Base-by-base conservation (phyloP, 805 yeast genomes). In the Ogataea pignaliae region DNA sequence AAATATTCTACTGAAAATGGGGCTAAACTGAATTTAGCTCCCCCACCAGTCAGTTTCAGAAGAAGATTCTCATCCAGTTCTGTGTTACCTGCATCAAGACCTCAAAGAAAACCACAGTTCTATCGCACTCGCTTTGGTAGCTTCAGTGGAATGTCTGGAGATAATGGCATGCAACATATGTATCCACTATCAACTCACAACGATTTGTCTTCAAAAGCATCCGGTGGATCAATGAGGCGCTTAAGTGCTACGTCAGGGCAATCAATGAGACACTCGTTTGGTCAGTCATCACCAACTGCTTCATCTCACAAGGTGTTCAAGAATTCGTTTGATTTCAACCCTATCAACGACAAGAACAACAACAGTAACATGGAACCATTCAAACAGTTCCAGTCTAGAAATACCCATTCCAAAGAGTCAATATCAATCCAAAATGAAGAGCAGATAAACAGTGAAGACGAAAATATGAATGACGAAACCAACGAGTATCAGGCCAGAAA, bases 31-130 rank as follows among this genome's bases (percentile, higher is more conserved):
- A 52, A 56, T 31, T 69, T 85, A 44, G 95, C 95, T 0, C 95
- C 95, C 9, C 91, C 95, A 4, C 95, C 95, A 3, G 81, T 86
- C 32, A 81, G 82, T 55, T 71, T 83, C 48, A 75, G 74, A 37
- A 62, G 69, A 47, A 70, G 74, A 58, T 69, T 61, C 18, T 44
- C 65, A 15, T 55, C 47, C 41, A 38, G 47, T 33, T 35, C 28
- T 17, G 28, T 13, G 18, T 3, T 33, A n/a, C 40, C 31, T 16
- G 28, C 30, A 17, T 36, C 11, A 42, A 40, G 28, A 51, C 45
- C 28, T 21, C 38, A 35, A 53, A 47, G 33, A 52, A 46, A 31
- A 21, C 36, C 50, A 12, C 53, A 50, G 3, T 50, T 53, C 16
- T 50, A 50, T 29, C 53, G 52, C 2, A 40, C 50, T 8, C 37